Conservation (phyloP, 2,329 filamentous ascomycete species). For the Penicillium sp. region DNA sequence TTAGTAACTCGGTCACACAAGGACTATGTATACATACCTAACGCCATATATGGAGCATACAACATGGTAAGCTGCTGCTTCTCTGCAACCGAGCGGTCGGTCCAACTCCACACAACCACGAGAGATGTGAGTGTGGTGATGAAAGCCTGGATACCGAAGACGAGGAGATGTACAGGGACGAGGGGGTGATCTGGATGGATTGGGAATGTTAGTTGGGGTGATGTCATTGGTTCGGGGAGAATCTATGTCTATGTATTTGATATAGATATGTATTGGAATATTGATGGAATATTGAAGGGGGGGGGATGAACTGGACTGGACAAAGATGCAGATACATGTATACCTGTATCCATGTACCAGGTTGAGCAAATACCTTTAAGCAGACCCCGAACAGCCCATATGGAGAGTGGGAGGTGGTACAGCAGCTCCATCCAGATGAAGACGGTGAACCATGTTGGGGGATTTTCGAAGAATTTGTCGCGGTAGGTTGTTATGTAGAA, state of each 20-base stretch:
- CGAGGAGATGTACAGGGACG: slow-evolving; percentile 58
- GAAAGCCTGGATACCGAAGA: slow-evolving; percentile 59
- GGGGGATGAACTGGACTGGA: not conserved
- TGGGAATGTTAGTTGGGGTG: not conserved
- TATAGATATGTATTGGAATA: too few species aligned
- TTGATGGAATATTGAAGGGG: too few species aligned
- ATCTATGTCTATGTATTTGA: too few species aligned
- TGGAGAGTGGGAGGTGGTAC: slow-evolving; percentile 60
- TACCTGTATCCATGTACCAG: too few species aligned
- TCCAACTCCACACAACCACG: slow-evolving; percentile 60
- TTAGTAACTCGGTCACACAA: not conserved
- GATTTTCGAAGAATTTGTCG: slow-evolving; percentile 61
- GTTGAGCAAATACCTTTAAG: too few species aligned
- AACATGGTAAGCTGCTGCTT: slow-evolving; percentile 52
- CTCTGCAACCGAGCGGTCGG: slow-evolving; percentile 43
- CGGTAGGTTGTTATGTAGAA: slow-evolving; percentile 62
- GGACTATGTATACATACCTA: slow-evolving; percentile 47
- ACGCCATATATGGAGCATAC: slow-evolving; percentile 57
- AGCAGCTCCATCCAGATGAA: slow-evolving; percentile 60
- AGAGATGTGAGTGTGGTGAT: slow-evolving; percentile 64
- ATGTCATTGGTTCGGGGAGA: not conserved
- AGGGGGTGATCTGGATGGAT: slow-evolving; percentile 52
- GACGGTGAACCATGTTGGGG: slow-evolving; percentile 59
- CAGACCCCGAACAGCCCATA: slow-evolving; percentile 60
- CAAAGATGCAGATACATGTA: not conserved